Conservation (phyloP, 2,329 filamentous ascomycete species). For the Epichloe typhina region DNA sequence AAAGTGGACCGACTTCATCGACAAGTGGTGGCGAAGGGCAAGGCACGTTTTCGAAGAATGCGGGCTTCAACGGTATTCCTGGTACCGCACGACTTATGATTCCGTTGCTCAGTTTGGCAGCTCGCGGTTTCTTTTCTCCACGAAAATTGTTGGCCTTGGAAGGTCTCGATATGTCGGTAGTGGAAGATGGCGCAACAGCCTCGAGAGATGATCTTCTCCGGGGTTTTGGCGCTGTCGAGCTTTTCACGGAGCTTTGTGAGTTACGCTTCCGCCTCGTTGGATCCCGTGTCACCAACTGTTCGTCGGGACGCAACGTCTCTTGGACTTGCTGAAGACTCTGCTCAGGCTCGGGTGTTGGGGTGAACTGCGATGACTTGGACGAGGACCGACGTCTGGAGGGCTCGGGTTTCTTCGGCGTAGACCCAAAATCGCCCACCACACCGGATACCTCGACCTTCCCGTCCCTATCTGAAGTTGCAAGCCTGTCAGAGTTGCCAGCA, state of each 20-base stretch:
- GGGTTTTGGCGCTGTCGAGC: slow-evolving; percentile 15
- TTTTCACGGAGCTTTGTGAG: slow-evolving; percentile 11
- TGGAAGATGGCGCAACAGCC: slow-evolving; percentile 12
- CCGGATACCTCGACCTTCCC: not conserved
- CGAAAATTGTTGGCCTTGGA: slow-evolving; percentile 18
- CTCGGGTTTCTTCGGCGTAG: not conserved
- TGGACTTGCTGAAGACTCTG: not conserved
- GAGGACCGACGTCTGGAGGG: not conserved
- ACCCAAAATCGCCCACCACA: not conserved
- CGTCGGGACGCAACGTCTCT: slow-evolving; percentile 3
- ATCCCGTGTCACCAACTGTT: slow-evolving; percentile 4
- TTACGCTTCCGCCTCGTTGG: slow-evolving; percentile 6
- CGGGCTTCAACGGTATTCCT: slow-evolving; percentile 22
- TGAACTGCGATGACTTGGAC: not conserved
- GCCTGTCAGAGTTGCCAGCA: slow-evolving; percentile 3
- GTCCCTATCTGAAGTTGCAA: slow-evolving; percentile 2
- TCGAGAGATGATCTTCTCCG: slow-evolving; percentile 20
- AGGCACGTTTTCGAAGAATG: slow-evolving; percentile 25
- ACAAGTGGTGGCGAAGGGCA: slow-evolving; percentile 12
- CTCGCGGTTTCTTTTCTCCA: slow-evolving; percentile 22
- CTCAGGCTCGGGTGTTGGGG: not conserved
- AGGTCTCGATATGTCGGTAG: slow-evolving; percentile 18
- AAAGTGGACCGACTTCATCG: slow-evolving; percentile 9
- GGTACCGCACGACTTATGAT: slow-evolving; percentile 18
- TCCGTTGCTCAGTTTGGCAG: slow-evolving; percentile 16